A percentile compares a stretch with the other conserved stretches of the same genome.
Conservation (phyloP, 257 asterid species). For the Solanum tarijense region DNA sequence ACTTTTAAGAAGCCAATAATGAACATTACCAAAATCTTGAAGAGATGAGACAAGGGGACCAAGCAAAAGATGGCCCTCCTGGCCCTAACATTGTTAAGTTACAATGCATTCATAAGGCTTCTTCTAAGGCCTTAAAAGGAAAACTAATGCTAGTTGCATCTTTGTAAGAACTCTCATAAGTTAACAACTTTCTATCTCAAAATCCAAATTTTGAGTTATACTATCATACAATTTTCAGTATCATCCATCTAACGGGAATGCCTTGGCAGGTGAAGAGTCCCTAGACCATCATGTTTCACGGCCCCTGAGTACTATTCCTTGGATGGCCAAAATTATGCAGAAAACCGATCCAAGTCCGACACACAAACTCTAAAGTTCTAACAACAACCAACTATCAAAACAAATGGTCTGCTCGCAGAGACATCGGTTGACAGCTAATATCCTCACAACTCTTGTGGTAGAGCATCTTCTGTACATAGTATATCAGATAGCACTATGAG, state of each 20-base stretch:
- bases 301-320: neutral
- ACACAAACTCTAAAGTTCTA: neutral
- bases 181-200: neutral
- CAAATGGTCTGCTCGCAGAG: constrained; percentile 36
- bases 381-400: constrained; percentile 70
- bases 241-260: neutral
- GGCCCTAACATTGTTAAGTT: neutral
- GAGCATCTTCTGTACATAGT: constrained; percentile 77
- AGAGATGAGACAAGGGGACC: neutral
- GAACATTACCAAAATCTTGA: neutral
- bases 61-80: neutral
- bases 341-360: neutral
- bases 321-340: neutral
- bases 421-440: constrained; percentile 40
- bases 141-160: neutral
- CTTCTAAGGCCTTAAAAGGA: neutral
- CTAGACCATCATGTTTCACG: neutral
- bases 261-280: neutral
- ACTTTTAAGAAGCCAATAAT: neutral
- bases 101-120: neutral
- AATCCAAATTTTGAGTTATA: neutral
- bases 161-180: neutral
- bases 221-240: neutral
- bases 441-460: constrained; percentile 59
- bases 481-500: constrained; percentile 83